Evolutionary conservation across 495 filamentous ascomycete genomes (phyloP).

Genomic region (Lichina pygmaea): DNA sequence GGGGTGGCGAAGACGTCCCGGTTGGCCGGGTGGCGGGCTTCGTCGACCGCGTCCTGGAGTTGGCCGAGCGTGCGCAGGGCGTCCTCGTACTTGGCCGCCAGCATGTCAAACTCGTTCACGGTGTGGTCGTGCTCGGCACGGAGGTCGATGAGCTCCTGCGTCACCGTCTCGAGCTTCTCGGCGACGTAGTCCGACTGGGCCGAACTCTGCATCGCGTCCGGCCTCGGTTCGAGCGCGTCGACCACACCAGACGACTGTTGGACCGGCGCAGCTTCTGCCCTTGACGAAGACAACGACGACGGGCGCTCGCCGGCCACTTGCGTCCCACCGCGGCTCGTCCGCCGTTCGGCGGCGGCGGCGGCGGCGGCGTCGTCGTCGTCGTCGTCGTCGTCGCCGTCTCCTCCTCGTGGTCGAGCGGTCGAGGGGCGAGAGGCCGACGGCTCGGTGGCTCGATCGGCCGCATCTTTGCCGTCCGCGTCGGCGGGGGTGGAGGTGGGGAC

Average conservation of each 20-base stretch:
- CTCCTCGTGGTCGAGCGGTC: not conserved
- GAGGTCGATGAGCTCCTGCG: slow-evolving; percentile 77
- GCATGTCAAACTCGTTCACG: slow-evolving; percentile 49
- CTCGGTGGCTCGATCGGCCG: slow-evolving; percentile 4
- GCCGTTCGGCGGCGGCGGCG: not conserved
- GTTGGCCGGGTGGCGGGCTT: slow-evolving; percentile 37
- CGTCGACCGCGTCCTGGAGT: slow-evolving; percentile 66
- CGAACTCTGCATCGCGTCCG: slow-evolving; percentile 21
- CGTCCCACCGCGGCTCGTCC: too few species aligned
- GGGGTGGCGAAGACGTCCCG: slow-evolving; percentile 27
- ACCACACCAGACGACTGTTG: not conserved
- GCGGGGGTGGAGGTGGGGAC: slow-evolving; percentile 11
- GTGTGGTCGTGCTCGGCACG: slow-evolving; percentile 73
- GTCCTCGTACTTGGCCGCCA: slow-evolving; percentile 76
- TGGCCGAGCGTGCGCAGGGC: slow-evolving; percentile 56
- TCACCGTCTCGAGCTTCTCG: slow-evolving; percentile 80
- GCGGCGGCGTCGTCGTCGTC: not conserved
- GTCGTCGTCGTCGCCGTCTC: not conserved
- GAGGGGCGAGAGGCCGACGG: slow-evolving; percentile 1
- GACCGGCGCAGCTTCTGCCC: not conserved
- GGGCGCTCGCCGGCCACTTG: not conserved
- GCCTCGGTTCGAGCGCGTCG: slow-evolving; percentile 6
- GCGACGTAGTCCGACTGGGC: slow-evolving; percentile 65
- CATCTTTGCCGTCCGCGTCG: slow-evolving; percentile 7
- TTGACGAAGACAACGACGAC: not conserved